Evolutionary conservation across 1,284 basidiomycete species (phyloP), one percentile per base, ranked within the genome.

Genomic region (Phlebopus sp.): DNA sequence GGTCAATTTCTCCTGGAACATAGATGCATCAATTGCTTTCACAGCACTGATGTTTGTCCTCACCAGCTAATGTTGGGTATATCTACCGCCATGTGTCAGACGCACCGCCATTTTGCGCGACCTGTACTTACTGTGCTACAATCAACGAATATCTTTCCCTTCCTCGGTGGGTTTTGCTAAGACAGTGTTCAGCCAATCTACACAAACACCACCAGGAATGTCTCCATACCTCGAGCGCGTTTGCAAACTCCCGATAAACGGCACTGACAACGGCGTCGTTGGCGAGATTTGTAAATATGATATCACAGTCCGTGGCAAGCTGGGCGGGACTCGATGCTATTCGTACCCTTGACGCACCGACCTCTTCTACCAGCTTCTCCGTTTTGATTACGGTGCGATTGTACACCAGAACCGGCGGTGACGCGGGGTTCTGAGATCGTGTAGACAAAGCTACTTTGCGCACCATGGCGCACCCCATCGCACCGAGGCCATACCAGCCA

Each of bases 231-330:
- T 56, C 61, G 10, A 89, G 69, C 2, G 75, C 76, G 21, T 75
- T 66, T 21, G 76, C 74, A 45, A 90, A 77, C 46, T 77, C 59
- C 37, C 72, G 67, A 59, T 86, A 91, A 7, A 89, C 73, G 5
- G 63, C 64, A 62, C 79, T 78, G 9, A 89, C 84, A 8, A 82
- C 85, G 2, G 75, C 77, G 57, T 95, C 91, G 53, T 76, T 80
- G 10, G 79, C 76, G 11, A 93, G 73, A 50, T 77, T 83, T 29
- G 86, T 86, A 60, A 93, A 69, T 57, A 93, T 77, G 55, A 93
- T 69, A 68, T 93, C 88, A 61, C 84, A 86, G 56, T 82, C 70
- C 8, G 51, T 59, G 1, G 74, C 85, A 46, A 90, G 57, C 49
- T 86, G 72, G 40, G 72, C 76, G 14, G 76, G 65, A 43, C 69